These are phyloP conservation scores for Fusarium siculi DNA, from an alignment of 2,329 filamentous ascomycete genomes.

Conservation along the genomic window DNA sequence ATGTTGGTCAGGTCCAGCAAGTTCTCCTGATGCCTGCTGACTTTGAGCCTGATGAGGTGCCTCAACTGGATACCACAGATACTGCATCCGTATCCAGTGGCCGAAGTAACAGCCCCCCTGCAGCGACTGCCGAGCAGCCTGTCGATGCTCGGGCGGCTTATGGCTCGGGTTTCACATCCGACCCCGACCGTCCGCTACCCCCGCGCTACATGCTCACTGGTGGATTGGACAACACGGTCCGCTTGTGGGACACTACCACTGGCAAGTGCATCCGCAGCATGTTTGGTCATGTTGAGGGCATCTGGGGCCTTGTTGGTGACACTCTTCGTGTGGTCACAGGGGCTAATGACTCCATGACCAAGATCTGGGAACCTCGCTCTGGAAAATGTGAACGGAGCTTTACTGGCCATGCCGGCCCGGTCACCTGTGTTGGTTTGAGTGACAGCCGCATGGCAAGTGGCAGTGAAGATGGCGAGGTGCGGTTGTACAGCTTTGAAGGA, in stretches of 20 bases:
- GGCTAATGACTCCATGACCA: conserved; percentile 93
- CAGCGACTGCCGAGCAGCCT: conserved; percentile 45
- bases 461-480: conserved; percentile 91
- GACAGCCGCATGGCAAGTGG: conserved; percentile 91
- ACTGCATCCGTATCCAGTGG: conserved; percentile 60
- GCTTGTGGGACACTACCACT: conserved; percentile 88
- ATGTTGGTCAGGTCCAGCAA: conserved; percentile 96
- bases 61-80: conserved; percentile 64
- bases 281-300: conserved; percentile 95
- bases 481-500: conserved; percentile 80
- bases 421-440: conserved; percentile 92
- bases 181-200: conserved; percentile 74
- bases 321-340: conserved; percentile 88
- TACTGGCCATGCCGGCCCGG: conserved; percentile 87
- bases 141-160: conserved; percentile 65
- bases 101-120: conserved; percentile 55
- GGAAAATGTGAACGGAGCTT: conserved; percentile 94
- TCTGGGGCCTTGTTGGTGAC: conserved; percentile 93
- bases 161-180: conserved; percentile 69
- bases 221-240: conserved; percentile 89
- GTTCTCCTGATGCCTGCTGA: conserved; percentile 85
- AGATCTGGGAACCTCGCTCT: conserved; percentile 90
- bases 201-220: conserved; percentile 94
- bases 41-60: conserved; percentile 83
- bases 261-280: conserved; percentile 89